phyloP scores from a whole-genome alignment of 1,139 yeast species.

The Debaryomycetaceae sp. region DNA sequence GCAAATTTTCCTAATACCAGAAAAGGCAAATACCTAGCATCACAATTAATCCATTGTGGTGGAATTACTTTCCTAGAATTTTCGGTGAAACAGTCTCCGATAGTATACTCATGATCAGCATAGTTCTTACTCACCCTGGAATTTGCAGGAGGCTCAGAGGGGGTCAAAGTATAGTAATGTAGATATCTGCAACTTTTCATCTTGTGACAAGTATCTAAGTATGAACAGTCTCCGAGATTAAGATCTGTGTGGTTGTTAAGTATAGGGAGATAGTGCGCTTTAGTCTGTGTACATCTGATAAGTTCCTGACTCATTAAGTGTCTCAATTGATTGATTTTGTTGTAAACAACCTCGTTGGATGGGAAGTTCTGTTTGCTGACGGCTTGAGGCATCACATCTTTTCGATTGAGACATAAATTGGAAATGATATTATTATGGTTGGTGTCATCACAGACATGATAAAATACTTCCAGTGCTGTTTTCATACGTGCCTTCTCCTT shows the following conservation, averaged over 20 bases:
- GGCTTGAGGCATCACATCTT: slow-evolving; percentile 13
- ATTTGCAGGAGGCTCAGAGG: slow-evolving; percentile 20
- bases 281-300: slow-evolving; percentile 41
- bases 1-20: slow-evolving; percentile 75
- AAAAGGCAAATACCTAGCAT: slow-evolving; percentile 70
- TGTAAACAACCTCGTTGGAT: slow-evolving; percentile 15
- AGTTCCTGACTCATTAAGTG: slow-evolving; percentile 23
- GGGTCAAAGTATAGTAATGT: slow-evolving; percentile 69
- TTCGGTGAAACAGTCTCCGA: slow-evolving; percentile 53
- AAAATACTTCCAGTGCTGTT: slow-evolving; percentile 41
- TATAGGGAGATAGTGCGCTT: slow-evolving; percentile 64
- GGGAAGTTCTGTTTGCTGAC: slow-evolving; percentile 17
- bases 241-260: slow-evolving; percentile 55
- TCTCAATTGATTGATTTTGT: slow-evolving; percentile 17
- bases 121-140: slow-evolving; percentile 19
- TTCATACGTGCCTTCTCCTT: slow-evolving; percentile 39
- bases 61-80: slow-evolving; percentile 35
- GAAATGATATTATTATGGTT: slow-evolving; percentile 42
- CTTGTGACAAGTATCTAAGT: slow-evolving; percentile 90
- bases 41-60: slow-evolving; percentile 86
- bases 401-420: slow-evolving; percentile 20
- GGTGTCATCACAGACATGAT: slow-evolving; percentile 49
- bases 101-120: slow-evolving; percentile 42
- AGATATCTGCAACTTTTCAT: slow-evolving; percentile 75
- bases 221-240: slow-evolving; percentile 87